These are phyloP conservation scores for Sequoiadendron giganteum DNA, from an alignment of 75 land plant genomes.

Conservation along the genomic window DNA sequence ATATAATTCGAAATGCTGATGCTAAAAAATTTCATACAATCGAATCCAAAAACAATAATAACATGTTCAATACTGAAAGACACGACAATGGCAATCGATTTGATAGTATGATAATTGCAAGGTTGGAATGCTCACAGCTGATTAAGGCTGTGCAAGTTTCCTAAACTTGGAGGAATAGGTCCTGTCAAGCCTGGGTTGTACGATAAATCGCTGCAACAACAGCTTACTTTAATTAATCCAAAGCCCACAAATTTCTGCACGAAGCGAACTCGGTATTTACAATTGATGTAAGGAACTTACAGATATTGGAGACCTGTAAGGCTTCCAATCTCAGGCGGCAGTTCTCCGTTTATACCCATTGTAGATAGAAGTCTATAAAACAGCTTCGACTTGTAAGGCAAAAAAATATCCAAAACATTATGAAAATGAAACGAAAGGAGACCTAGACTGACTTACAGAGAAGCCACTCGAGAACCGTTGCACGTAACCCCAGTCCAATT, in stretches of 20 bases:
- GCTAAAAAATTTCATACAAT: too few relatives aligned
- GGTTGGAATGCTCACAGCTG: conserved; percentile 11
- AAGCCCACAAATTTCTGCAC: neutral
- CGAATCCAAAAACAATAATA: too few relatives aligned
- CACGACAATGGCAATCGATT: neutral
- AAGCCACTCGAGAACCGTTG: conserved; percentile 41
- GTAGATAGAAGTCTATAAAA: conserved; percentile 10
- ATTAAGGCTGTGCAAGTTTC: conserved; percentile 15
- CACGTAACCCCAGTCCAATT: conserved; percentile 60
- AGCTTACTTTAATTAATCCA: neutral
- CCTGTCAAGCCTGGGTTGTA: conserved; percentile 20
- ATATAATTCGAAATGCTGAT: too few relatives aligned
- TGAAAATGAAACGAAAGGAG: too few relatives aligned
- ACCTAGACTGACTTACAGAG: conserved; percentile 18
- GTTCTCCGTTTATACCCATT: conserved; percentile 42
- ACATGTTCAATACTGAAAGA: neutral
- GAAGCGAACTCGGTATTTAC: neutral
- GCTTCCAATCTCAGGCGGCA: conserved; percentile 41
- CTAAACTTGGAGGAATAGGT: conserved; percentile 18
- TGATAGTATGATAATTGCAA: neutral
- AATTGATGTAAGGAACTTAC: neutral
- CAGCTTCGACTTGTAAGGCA: neutral
- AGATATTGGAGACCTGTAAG: conserved; percentile 21
- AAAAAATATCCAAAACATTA: neutral
- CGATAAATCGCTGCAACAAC: conserved; percentile 24